Conservation (phyloP, 805 yeast species). For the Millerago galiae region DNA sequence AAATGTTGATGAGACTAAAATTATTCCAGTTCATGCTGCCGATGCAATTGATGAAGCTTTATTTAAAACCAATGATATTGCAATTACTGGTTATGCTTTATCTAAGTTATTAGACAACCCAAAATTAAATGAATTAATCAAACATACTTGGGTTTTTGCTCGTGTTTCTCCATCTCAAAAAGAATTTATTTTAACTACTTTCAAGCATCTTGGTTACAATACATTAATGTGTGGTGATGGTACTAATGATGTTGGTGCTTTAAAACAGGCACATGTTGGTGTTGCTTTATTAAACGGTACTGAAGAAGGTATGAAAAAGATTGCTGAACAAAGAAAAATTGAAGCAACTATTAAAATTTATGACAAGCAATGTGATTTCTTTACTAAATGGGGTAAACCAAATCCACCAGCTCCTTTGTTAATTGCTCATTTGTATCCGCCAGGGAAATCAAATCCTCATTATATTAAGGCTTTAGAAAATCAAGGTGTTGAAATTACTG, state of each 20-base stretch:
- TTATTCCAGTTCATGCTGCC: conserved; percentile 59
- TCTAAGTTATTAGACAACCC: conserved; percentile 56
- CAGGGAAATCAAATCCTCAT: conserved; percentile 87
- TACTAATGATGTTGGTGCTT: conserved; percentile 99
- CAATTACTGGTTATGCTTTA: conserved; percentile 90
- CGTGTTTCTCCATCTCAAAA: conserved; percentile 96
- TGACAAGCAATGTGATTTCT: conserved; percentile 74
- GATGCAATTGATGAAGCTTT: conserved; percentile 49
- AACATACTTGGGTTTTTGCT: conserved; percentile 95
- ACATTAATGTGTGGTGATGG: conserved; percentile 99
- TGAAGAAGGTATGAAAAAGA: conserved; percentile 84
- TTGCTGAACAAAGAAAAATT: conserved; percentile 71
- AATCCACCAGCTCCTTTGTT: conserved; percentile 74
- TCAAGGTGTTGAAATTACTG: conserved; percentile 74
- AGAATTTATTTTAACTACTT: conserved; percentile 78
- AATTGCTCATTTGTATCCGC: conserved; percentile 96
- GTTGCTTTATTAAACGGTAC: conserved; percentile 97
- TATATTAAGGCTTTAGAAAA: conserved; percentile 80
- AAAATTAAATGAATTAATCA: conserved; percentile 66
- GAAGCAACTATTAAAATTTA: conserved; percentile 63
- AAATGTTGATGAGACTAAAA: conserved; percentile 68
- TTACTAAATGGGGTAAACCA: conserved; percentile 78
- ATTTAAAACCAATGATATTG: conserved; percentile 70
- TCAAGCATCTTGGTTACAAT: conserved; percentile 83
- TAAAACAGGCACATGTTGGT: conserved; percentile 97